phyloP scores from a whole-genome alignment of 108 stramenopile species.

The Nitzschia sp. region DNA sequence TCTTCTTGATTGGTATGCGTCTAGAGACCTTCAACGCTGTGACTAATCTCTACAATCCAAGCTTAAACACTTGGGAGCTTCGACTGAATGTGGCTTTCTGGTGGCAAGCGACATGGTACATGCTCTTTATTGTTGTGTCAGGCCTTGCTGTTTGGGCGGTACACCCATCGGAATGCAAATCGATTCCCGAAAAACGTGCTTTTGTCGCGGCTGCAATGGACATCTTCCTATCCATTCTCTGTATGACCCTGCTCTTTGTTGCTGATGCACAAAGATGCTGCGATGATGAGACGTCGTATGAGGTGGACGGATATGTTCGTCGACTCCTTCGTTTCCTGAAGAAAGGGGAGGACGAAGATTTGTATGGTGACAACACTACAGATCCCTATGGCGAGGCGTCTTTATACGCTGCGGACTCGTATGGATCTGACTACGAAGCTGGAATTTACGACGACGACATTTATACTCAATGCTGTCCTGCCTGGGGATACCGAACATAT shows the following conservation, averaged over 20 bases:
- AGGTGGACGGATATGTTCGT: neutral
- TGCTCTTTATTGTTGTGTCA: slow-evolving; percentile 36
- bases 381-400: neutral
- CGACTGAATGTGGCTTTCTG: slow-evolving; percentile 44
- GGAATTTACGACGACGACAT: neutral
- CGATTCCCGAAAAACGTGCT: neutral
- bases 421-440: neutral
- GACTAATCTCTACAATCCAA: slow-evolving; percentile 12
- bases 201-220: slow-evolving; percentile 50
- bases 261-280: slow-evolving; percentile 77
- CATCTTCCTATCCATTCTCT: slow-evolving; percentile 42
- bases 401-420: neutral
- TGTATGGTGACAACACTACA: neutral
- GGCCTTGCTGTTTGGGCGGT: slow-evolving; percentile 29
- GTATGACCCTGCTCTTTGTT: slow-evolving; percentile 55
- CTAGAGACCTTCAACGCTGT: slow-evolving; percentile 43
- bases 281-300: slow-evolving; percentile 8
- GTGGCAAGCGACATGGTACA: slow-evolving; percentile 46
- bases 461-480: slow-evolving; percentile 2
- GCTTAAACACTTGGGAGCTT: slow-evolving; percentile 37
- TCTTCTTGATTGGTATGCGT: slow-evolving; percentile 52
- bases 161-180: slow-evolving; percentile 3
- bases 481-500: slow-evolving; percentile 61
- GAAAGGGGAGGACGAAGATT: neutral
- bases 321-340: neutral